phyloP scores from a whole-genome alignment of 106 monocot species.

The Alisma plantagoaquatica region DNA sequence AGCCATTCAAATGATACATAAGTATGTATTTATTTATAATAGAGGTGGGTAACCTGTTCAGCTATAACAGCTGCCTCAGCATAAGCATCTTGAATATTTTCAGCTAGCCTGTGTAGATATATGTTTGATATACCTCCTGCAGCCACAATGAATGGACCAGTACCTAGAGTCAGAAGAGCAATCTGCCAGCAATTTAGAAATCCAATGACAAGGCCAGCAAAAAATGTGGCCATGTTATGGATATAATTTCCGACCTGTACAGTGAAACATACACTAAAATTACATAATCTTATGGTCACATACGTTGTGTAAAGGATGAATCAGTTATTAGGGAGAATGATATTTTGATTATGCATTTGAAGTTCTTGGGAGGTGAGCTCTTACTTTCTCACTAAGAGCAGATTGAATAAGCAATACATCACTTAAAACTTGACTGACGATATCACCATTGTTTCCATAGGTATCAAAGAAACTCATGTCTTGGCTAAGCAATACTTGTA shows the following conservation, averaged over 20 bases:
- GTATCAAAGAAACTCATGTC: slow-evolving; percentile 99
- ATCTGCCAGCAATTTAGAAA: slow-evolving; percentile 98
- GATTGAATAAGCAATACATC: slow-evolving; percentile 99
- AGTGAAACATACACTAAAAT: not conserved
- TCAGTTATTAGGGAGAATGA: not conserved
- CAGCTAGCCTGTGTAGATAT: slow-evolving; percentile 96
- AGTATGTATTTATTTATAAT: too few species aligned
- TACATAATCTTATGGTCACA: not conserved
- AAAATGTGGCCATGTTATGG: slow-evolving; percentile 99
- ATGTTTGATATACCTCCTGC: slow-evolving; percentile 99
- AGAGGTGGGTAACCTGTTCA: slow-evolving; percentile 83
- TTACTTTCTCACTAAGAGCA: slow-evolving; percentile 98
- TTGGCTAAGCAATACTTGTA: slow-evolving; percentile 91
- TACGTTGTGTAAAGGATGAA: not conserved
- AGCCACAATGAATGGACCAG: slow-evolving; percentile 97
- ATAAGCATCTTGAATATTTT: slow-evolving; percentile 99
- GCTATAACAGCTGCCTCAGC: slow-evolving; percentile 99
- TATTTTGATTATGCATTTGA: not conserved
- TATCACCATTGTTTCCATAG: slow-evolving; percentile 99
- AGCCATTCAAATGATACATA: too few species aligned
- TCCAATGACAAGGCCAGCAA: slow-evolving; percentile 92
- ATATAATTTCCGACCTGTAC: slow-evolving; percentile 98
- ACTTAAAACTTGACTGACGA: slow-evolving; percentile 98
- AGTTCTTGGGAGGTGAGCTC: not conserved
- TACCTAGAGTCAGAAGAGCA: slow-evolving; percentile 82